Base-by-base conservation (phyloP, 176 grass and related monocot genomes). In the Cymbopogon citratus region DNA sequence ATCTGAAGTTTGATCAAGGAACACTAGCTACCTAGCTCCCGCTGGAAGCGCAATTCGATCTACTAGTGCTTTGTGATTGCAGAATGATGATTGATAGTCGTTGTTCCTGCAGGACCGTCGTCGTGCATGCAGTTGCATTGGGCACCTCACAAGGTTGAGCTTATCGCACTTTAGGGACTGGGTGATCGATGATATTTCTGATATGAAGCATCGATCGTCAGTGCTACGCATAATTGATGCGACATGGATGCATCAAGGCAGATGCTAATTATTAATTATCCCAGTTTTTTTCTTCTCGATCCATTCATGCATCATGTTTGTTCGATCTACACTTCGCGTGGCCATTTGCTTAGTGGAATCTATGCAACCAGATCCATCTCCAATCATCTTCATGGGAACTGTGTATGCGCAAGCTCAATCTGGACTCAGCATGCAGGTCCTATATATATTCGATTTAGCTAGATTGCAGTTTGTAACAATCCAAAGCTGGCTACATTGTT, bases 81-180 rank as follows among this genome's bases (percentile, higher is more conserved):
- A 76, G 81, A 44, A 19, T 63, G 71, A 51, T 83, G 29, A 14
- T 38, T 85, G 71, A 15, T 44, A 57, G 39, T 80, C 24, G 34
- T 35, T 26, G 43, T 16, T 73, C 14, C n/a, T 23, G 19, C 65
- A 5, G 51, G 31, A 19, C 51, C 79, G 31, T 76, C 65, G 26
- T 63, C 79, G 31, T 70, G 54, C 80, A 54, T 81, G 25, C 59
- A 24, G 9, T 64, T 61, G 78, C 15, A 19, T 51, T 49, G 46
- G 63, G 63, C 78, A 80, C 78, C 64, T 51, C 78, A 52, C 7
- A 54, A 80, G 64, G 78, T 69, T 38, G 78, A 80, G 63, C 34
- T 69, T 80, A 80, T 54, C 28, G 45, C 63, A 69, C 78, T 68
- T 79, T 38, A 36, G 39, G 12, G 40, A n/a, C n/a, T n/a, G n/a